Evolutionary conservation across 129 eudicot genomes (phyloP).

Genomic region (Kitagawia praeruptora): DNA sequence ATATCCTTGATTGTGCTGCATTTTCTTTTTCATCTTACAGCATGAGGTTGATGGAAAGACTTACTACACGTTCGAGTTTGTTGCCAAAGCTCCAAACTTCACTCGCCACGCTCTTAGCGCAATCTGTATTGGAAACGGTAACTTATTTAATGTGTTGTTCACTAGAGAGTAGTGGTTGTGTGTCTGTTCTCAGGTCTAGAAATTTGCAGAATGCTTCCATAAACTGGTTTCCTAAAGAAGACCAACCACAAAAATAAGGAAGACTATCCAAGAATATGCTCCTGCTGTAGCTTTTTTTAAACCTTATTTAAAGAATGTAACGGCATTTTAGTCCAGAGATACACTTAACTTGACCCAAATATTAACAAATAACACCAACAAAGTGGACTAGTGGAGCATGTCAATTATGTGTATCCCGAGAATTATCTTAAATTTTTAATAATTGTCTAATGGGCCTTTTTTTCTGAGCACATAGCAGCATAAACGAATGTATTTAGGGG

Average conservation of each 20-base stretch:
- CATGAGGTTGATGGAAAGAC: slow-evolving; percentile 77
- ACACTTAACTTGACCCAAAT: not conserved
- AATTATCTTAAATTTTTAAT: too few relatives aligned
- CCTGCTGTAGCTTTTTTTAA: not conserved
- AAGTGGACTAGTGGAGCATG: not conserved
- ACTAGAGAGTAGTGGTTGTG: not conserved
- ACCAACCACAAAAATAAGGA: not conserved
- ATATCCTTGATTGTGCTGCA: not conserved
- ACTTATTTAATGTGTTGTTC: slow-evolving; percentile 4
- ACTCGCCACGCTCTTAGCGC: slow-evolving; percentile 91
- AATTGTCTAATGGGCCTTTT: not conserved
- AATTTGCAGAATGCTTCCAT: not conserved
- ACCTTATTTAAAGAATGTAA: not conserved
- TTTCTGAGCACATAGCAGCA: not conserved
- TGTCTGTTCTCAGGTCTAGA: not conserved
- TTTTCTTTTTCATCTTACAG: slow-evolving; percentile 28
- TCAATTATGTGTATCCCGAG: not conserved
- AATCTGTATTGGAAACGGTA: slow-evolving; percentile 90
- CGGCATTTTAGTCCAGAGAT: not conserved
- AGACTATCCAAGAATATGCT: not conserved
- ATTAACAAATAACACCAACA: not conserved
- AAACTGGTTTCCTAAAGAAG: not conserved
- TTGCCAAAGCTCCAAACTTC: slow-evolving; percentile 89
- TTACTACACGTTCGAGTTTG: slow-evolving; percentile 86
- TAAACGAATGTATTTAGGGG: not conserved